phyloP scores from a whole-genome alignment of 257 asterid species.

The Solanum appendiculatum region DNA sequence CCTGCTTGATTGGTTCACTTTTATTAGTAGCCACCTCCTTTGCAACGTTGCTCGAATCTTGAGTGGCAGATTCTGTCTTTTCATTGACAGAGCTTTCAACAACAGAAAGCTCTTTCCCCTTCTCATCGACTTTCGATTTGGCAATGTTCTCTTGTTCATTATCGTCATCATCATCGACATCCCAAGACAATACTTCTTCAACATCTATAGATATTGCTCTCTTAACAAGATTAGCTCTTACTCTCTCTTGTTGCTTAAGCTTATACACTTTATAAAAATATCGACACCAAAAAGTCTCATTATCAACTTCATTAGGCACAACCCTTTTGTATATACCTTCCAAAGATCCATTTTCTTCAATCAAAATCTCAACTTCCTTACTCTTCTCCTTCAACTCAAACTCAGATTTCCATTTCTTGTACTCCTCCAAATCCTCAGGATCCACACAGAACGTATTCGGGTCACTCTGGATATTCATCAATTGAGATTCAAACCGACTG shows the following conservation, averaged over 20 bases:
- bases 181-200: constrained; percentile 86
- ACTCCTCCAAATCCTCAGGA: constrained; percentile 76
- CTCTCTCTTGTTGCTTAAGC: constrained; percentile 68
- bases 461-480: constrained; percentile 51
- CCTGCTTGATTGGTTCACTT: constrained; percentile 1
- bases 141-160: constrained; percentile 4
- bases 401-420: constrained; percentile 42
- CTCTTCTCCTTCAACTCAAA: constrained; percentile 35
- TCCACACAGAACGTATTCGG: constrained; percentile 46
- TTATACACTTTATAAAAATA: constrained; percentile 69
- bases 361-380: constrained; percentile 41
- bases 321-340: constrained; percentile 31
- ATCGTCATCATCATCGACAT: constrained; percentile 66
- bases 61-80: not conserved
- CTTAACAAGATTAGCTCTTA: constrained; percentile 71
- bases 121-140: not conserved
- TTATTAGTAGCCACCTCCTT: not conserved
- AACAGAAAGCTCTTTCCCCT: not conserved
- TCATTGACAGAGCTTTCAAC: not conserved
- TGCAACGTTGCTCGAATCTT: not conserved
- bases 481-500: constrained; percentile 60
- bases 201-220: constrained; percentile 59
- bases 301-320: constrained; percentile 53
- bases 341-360: constrained; percentile 45
- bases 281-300: constrained; percentile 68